These are phyloP conservation scores for Detonula confervacea DNA, from an alignment of 352 stramenopile genomes.

Conservation along the genomic window DNA sequence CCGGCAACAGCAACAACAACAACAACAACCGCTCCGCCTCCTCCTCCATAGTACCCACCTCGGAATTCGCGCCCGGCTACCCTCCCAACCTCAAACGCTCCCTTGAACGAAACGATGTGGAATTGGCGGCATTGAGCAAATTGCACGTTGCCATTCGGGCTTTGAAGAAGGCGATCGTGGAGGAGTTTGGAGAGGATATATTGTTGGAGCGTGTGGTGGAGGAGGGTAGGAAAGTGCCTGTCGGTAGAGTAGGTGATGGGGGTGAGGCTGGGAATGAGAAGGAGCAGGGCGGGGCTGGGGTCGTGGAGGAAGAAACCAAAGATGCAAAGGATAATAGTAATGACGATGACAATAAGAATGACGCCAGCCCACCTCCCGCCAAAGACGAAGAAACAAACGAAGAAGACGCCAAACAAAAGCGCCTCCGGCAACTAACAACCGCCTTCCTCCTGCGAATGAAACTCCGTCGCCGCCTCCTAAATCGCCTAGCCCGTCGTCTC, in stretches of 20 bases:
- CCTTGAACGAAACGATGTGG: conserved; percentile 70
- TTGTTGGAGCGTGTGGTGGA: conserved; percentile 54
- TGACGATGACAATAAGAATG: conserved; percentile 3
- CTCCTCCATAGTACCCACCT: conserved; percentile 5
- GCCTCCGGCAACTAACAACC: conserved; percentile 26
- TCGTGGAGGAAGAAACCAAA: neutral
- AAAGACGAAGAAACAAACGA: neutral
- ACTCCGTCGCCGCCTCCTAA: conserved; percentile 67
- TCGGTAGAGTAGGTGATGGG: neutral
- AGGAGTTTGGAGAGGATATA: conserved; percentile 59
- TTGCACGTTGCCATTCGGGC: conserved; percentile 58
- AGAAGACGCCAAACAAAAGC: neutral
- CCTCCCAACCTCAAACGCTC: conserved; percentile 67
- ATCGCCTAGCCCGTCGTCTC: conserved; percentile 67
- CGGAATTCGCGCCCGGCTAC: conserved; percentile 33
- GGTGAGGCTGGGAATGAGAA: neutral
- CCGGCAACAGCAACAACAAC: too few relatives aligned
- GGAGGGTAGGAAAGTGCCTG: neutral
- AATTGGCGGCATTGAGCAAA: conserved; percentile 66
- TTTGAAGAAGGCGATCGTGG: conserved; percentile 50
- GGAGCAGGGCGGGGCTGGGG: neutral
- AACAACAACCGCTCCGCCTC: conserved; percentile 3
- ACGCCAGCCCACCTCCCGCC: neutral
- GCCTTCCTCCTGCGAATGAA: conserved; percentile 74
- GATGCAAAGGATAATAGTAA: neutral